Base-by-base conservation (phyloP, 1,284 basidiomycete genomes). In the Pseudozyma tsukubaensis region DNA sequence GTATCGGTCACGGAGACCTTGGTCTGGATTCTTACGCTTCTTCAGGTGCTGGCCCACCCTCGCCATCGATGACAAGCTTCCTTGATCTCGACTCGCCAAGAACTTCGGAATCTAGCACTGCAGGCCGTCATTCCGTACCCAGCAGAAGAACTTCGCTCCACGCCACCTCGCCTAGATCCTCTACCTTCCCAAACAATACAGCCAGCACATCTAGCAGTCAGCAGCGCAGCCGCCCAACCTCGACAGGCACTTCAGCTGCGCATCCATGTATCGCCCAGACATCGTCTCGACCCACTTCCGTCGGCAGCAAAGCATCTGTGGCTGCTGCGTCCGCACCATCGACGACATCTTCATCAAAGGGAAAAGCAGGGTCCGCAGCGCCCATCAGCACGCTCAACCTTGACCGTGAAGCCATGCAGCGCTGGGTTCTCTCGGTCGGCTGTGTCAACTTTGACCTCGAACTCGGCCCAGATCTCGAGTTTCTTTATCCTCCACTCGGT, bases 401-500 rank as follows among this genome's bases (percentile, higher is more conserved):
- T 21, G 69, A 76, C 37, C 76, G 77, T 32, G 82, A 78, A 34
- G 67, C 79, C n/a, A 74, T 84, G 61, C 82, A 83, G 60, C 65
- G 77, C 6, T 84, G 82, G 81, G 67, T 84, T 9, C 68, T 84
- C 2, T 81, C 81, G 10, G 70, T 83, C 0, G 82, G 81, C n/a
- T 77, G 77, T 43, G 80, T 83, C 68, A 81, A 76, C 63, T 83
- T 81, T 52, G 77, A 78, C 50, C 72, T 83, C 24, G 80, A 83
- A 74, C 86, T 91, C 47, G 94, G 94, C 0, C 94, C 94, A 5
- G 90, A 92, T 11, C 88, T 97, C 19, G 89, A 90, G 72, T 89
- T 90, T 55, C 86, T 91, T 70, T 92, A 89, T 81, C 93, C 89
- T 50, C 88, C 87, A 7, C 86, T 89, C 29, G 87, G 85, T 72